Evolutionary conservation across 352 stramenopile species (phyloP).

Genomic region (Globisporangium acanthophoron): DNA sequence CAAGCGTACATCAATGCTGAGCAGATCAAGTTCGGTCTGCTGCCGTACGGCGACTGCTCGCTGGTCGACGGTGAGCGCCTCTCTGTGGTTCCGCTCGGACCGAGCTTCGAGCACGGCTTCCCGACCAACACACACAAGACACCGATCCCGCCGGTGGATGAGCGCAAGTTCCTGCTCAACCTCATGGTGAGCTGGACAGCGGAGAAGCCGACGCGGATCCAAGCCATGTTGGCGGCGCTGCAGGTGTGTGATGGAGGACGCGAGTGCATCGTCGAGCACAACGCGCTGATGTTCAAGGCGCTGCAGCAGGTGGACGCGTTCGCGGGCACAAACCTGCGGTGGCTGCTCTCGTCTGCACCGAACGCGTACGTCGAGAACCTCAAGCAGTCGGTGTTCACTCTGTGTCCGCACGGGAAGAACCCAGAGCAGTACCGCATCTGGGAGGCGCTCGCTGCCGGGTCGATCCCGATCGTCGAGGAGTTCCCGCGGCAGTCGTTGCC

Average conservation of each 20-base stretch:
- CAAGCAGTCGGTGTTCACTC: slow-evolving; percentile 55
- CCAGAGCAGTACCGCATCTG: slow-evolving; percentile 67
- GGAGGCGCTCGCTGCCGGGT: slow-evolving; percentile 54
- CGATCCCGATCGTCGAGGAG: slow-evolving; percentile 62
- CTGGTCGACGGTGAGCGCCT: slow-evolving; percentile 53
- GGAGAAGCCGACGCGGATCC: slow-evolving; percentile 54
- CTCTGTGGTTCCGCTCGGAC: slow-evolving; percentile 34
- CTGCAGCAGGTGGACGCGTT: slow-evolving; percentile 43
- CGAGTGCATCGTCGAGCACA: slow-evolving; percentile 51
- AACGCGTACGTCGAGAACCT: slow-evolving; percentile 44
- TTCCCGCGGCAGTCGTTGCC: slow-evolving; percentile 28
- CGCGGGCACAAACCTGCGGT: slow-evolving; percentile 37
- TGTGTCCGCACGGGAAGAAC: slow-evolving; percentile 61
- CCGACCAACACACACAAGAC: slow-evolving; percentile 43
- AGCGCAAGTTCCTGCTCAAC: slow-evolving; percentile 40
- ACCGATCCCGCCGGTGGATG: slow-evolving; percentile 9
- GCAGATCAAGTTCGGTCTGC: slow-evolving; percentile 41
- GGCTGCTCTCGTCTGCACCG: slow-evolving; percentile 41
- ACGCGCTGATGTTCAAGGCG: slow-evolving; percentile 53
- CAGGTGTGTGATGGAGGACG: slow-evolving; percentile 28
- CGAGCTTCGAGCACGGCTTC: slow-evolving; percentile 62
- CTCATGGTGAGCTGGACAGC: slow-evolving; percentile 67
- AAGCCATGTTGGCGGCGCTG: slow-evolving; percentile 46
- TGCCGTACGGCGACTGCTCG: slow-evolving; percentile 60
- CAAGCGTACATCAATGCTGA: slow-evolving; percentile 19